phyloP scores from a whole-genome alignment of 2,329 filamentous ascomycete genomes.

The Podosphaera xanthii region DNA sequence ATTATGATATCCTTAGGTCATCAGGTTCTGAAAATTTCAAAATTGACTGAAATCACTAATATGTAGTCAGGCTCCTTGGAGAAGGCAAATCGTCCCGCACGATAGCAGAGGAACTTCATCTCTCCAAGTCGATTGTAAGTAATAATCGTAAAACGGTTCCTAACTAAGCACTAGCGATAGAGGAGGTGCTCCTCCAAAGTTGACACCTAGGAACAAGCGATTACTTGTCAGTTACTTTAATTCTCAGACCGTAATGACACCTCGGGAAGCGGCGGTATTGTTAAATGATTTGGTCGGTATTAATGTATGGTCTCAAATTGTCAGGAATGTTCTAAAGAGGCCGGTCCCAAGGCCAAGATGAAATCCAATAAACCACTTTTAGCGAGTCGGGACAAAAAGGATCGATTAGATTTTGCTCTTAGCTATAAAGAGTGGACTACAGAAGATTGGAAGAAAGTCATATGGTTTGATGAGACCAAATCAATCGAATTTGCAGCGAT shows the following conservation, averaged over 20 bases:
- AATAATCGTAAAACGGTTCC: not conserved
- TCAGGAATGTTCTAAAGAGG: not conserved
- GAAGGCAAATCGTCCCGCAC: too few species aligned
- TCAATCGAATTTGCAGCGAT: too few species aligned
- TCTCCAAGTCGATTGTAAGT: too few species aligned
- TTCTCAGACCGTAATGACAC: not conserved
- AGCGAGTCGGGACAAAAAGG: too few species aligned
- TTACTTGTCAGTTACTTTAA: not conserved
- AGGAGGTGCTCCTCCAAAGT: not conserved
- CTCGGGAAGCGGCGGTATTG: not conserved
- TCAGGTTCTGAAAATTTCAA: not conserved
- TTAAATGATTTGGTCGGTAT: not conserved
- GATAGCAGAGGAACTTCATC: too few species aligned
- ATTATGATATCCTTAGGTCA: not conserved
- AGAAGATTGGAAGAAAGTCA: too few species aligned
- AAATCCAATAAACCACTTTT: not conserved
- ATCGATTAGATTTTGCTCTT: too few species aligned
- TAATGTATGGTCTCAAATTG: not conserved
- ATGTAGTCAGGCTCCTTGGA: not conserved
- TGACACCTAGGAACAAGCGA: not conserved
- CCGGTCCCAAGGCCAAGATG: not conserved
- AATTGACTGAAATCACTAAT: not conserved
- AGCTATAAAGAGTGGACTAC: too few species aligned
- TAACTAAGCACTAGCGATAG: not conserved
- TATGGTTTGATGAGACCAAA: too few species aligned